A percentile compares a stretch with the other conserved stretches of the same genome.
phyloP scores from a whole-genome alignment of 1,284 basidiomycete genomes.

The Butyriboletus appendiculatus region DNA sequence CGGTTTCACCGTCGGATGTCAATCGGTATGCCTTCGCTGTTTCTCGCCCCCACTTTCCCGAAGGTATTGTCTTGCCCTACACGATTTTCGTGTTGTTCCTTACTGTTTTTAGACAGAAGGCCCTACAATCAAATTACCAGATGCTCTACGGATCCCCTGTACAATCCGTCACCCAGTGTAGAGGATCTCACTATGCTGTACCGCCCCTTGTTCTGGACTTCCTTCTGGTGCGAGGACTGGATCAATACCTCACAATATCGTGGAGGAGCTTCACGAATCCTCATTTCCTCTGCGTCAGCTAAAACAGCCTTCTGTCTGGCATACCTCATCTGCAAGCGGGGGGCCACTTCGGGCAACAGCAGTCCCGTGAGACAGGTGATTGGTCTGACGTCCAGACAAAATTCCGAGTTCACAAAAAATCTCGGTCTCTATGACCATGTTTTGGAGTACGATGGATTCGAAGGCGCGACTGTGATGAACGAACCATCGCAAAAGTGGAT shows the following conservation, averaged over 20 bases:
- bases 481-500: constrained; percentile 42
- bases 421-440: constrained; percentile 58
- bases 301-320: constrained; percentile 69
- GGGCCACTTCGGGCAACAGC: constrained; percentile 23
- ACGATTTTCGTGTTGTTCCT: not conserved
- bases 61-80: constrained; percentile 41
- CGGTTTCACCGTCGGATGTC: constrained; percentile 49
- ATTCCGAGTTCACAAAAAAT: constrained; percentile 51
- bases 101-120: constrained; percentile 47
- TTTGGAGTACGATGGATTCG: constrained; percentile 49
- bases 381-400: constrained; percentile 58
- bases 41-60: constrained; percentile 55
- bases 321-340: constrained; percentile 45
- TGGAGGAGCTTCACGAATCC: constrained; percentile 44
- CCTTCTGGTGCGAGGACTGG: constrained; percentile 73
- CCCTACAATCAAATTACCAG: constrained; percentile 66
- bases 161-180: constrained; percentile 41
- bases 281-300: constrained; percentile 65
- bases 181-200: constrained; percentile 69
- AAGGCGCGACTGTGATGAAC: constrained; percentile 28
- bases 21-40: constrained; percentile 56
- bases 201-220: constrained; percentile 67
- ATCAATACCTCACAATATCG: constrained; percentile 48
- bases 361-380: constrained; percentile 38
- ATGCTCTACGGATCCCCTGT: constrained; percentile 54